These are phyloP conservation scores for Bathelium albidoporum DNA, from an alignment of 495 filamentous ascomycete genomes.

Conservation along the genomic window DNA sequence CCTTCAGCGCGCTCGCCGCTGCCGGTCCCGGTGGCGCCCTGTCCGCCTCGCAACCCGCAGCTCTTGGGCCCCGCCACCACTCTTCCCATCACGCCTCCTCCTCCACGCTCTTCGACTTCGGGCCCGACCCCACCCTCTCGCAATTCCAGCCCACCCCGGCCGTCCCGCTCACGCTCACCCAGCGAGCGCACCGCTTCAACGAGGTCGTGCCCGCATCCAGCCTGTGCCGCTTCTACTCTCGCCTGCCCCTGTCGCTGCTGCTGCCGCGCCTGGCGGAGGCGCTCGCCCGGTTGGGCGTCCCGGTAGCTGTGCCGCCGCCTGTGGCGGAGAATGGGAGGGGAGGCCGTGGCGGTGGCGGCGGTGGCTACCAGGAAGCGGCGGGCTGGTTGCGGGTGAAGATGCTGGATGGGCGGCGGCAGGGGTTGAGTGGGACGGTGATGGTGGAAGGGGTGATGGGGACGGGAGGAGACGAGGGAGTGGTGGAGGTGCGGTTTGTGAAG, in stretches of 20 bases:
- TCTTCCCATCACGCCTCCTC: conserved; percentile 20
- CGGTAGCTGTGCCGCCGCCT: conserved; percentile 55
- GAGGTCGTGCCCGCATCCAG: conserved; percentile 77
- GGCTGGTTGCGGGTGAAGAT: conserved; percentile 63
- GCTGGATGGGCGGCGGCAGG: conserved; percentile 67
- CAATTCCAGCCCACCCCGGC: conserved; percentile 78
- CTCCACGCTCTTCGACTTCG: conserved; percentile 30
- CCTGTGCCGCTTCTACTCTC: conserved; percentile 85
- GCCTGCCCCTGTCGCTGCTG: conserved; percentile 64
- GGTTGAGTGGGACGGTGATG: conserved; percentile 71
- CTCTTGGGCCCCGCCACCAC: conserved; percentile 40
- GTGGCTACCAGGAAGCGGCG: conserved; percentile 18
- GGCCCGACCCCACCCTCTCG: conserved; percentile 75
- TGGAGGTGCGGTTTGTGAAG: conserved; percentile 89
- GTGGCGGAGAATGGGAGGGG: too few species aligned
- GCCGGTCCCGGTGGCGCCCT: conserved; percentile 24
- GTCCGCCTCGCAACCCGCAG: conserved; percentile 37
- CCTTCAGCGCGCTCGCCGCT: conserved; percentile 20
- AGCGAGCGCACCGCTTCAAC: conserved; percentile 74
- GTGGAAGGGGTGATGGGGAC: conserved; percentile 52
- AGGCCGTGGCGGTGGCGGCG: conserved; percentile 28
- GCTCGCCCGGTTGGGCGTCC: conserved; percentile 71
- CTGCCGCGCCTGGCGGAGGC: conserved; percentile 71
- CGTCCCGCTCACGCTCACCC: conserved; percentile 73
- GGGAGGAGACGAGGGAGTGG: conserved; percentile 40